These are phyloP conservation scores for Stipa capillata DNA, from an alignment of 176 grass and related monocot genomes.

Conservation along the genomic window DNA sequence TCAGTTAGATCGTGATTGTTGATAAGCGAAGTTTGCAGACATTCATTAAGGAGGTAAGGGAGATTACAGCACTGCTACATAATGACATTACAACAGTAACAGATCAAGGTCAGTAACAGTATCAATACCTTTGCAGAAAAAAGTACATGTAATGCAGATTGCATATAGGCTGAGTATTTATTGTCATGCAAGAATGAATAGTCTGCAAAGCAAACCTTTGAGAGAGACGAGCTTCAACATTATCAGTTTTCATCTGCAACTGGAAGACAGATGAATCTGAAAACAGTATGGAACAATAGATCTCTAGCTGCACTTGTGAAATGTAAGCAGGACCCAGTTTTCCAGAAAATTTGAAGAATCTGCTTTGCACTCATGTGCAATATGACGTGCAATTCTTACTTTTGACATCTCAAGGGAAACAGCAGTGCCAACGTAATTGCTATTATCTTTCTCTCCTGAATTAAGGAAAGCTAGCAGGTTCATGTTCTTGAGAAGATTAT, in stretches of 20 bases:
- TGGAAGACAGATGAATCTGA: constrained; percentile 39
- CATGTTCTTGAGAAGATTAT: constrained; percentile 45
- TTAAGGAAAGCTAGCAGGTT: constrained; percentile 69
- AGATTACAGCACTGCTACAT: constrained; percentile 69
- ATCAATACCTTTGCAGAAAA: background rate
- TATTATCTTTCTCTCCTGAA: constrained; percentile 13
- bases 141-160: background rate
- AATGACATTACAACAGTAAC: constrained; percentile 22
- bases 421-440: background rate
- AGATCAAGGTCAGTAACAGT: constrained; percentile 1
- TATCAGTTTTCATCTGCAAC: constrained; percentile 38
- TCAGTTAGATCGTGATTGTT: constrained; percentile 16
- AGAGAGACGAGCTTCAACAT: constrained; percentile 34
- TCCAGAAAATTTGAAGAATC: constrained; percentile 52
- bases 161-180: background rate
- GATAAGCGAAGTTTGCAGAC: constrained; percentile 19
- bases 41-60: constrained; percentile 54
- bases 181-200: background rate
- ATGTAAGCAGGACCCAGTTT: constrained; percentile 73
- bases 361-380: constrained; percentile 55
- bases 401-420: constrained; percentile 39
- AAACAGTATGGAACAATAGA: constrained; percentile 54
- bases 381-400: constrained; percentile 37
- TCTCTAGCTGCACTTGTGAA: constrained; percentile 59
- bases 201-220: constrained; percentile 39